Percentiles rank a stretch among this genome's conserved stretches.
These are phyloP conservation scores for Chlamydomonas asymmetrica DNA, from an alignment of 139 green algal genomes.

Conservation along the genomic window DNA sequence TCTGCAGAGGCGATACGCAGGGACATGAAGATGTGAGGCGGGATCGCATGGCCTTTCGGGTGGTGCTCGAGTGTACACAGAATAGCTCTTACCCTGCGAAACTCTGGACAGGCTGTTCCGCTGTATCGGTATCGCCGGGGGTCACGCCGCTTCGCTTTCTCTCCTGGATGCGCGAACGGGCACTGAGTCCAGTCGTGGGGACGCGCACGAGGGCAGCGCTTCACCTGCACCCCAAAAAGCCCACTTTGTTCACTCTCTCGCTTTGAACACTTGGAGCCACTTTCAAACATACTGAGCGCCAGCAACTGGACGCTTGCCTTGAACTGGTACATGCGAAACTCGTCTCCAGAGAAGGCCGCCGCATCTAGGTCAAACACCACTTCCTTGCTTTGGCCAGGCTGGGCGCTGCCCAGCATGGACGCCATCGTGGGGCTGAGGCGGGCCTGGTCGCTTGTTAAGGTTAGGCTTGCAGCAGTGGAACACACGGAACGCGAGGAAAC, in stretches of 20 bases:
- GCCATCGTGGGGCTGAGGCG: too few species aligned
- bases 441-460: too few species aligned
- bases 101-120: slow-evolving; percentile 92
- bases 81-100: slow-evolving; percentile 74
- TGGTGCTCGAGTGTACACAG: too few species aligned
- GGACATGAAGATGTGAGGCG: not conserved
- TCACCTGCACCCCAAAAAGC: slow-evolving; percentile 34
- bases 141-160: slow-evolving; percentile 93
- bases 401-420: too few species aligned
- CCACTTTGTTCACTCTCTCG: not conserved
- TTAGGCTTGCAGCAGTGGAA: too few species aligned
- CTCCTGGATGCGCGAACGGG: slow-evolving; percentile 93
- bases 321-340: slow-evolving; percentile 85
- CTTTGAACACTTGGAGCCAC: not conserved
- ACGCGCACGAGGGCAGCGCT: slow-evolving; percentile 66
- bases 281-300: not conserved
- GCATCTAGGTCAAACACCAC: slow-evolving; percentile 46
- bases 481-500: too few species aligned
- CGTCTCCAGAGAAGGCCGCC: slow-evolving; percentile 55
- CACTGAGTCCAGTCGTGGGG: slow-evolving; percentile 91
- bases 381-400: too few species aligned
- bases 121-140: slow-evolving; percentile 83
- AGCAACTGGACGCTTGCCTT: slow-evolving; percentile 58
- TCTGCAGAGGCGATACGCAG: slow-evolving; percentile 38
- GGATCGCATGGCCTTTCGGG: not conserved